These are phyloP conservation scores for Trypanosoma grayi DNA, from an alignment of 208 protist species.

Conservation along the genomic window DNA sequence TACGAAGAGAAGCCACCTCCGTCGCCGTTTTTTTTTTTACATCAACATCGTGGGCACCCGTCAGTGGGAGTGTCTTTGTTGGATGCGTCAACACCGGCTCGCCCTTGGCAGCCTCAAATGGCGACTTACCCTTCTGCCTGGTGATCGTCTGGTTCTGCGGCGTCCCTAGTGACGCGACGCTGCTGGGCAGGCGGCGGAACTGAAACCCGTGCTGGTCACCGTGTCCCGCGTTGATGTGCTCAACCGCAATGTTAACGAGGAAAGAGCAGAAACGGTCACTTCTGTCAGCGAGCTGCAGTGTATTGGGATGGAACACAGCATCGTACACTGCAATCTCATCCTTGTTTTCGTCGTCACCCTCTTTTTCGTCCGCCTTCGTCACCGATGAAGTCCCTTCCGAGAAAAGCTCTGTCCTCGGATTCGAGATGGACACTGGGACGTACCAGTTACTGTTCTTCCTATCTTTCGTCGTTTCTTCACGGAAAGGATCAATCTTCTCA, in stretches of 20 bases:
- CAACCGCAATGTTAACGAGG: conserved; percentile 90
- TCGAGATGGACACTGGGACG: conserved; percentile 81
- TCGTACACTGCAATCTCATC: conserved; percentile 70
- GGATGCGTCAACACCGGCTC: conserved; percentile 50
- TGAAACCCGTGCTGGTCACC: conserved; percentile 70
- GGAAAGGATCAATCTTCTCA: conserved; percentile 77
- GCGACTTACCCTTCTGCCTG: conserved; percentile 35
- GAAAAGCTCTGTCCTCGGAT: conserved; percentile 65
- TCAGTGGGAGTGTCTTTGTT: conserved; percentile 32
- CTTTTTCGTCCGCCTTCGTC: background rate
- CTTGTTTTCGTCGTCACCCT: background rate
- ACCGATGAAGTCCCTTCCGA: background rate
- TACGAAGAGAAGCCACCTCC: too few relatives aligned
- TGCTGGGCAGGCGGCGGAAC: conserved; percentile 59
- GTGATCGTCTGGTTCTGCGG: conserved; percentile 86
- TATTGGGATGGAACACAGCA: conserved; percentile 84
- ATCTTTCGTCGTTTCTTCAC: conserved; percentile 68
- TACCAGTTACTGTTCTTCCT: conserved; percentile 78
- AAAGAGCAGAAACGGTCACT: conserved; percentile 87
- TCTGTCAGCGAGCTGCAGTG: conserved; percentile 62
- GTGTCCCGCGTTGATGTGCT: conserved; percentile 90
- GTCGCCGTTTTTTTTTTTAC: background rate
- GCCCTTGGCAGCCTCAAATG: conserved; percentile 43
- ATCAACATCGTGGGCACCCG: background rate
- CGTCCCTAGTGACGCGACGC: conserved; percentile 55